Conservation (phyloP, 2,329 filamentous ascomycete species). For the Epichloe baconii region DNA sequence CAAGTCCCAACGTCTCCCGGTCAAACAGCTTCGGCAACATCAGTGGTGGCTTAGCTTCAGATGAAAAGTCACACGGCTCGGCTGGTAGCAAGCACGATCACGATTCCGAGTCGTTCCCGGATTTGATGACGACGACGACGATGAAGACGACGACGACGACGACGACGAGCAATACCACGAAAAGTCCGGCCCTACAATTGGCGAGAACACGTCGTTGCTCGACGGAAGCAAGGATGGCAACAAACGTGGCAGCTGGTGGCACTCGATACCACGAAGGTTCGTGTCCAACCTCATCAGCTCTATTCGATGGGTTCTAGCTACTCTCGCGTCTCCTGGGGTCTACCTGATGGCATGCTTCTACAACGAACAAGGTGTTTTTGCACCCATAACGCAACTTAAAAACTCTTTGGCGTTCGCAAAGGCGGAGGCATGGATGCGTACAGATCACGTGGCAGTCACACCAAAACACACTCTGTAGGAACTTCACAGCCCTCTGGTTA, state of each 20-base stretch:
- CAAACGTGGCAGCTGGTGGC: slow-evolving; percentile 34
- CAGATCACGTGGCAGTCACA: background rate
- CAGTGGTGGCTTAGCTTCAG: slow-evolving; percentile 31
- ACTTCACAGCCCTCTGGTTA: slow-evolving; percentile 14
- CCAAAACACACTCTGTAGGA: background rate
- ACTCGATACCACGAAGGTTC: slow-evolving; percentile 52
- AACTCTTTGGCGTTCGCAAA: slow-evolving; percentile 42
- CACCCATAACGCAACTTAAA: slow-evolving; percentile 62
- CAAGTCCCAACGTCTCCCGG: slow-evolving; percentile 42
- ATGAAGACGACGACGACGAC: slow-evolving; percentile 23
- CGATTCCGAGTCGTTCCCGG: slow-evolving; percentile 23
- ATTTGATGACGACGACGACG: slow-evolving; percentile 23
- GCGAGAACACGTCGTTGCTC: slow-evolving; percentile 56
- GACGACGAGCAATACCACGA: slow-evolving; percentile 26
- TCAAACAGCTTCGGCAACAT: slow-evolving; percentile 47
- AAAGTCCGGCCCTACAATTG: slow-evolving; percentile 15
- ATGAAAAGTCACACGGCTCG: slow-evolving; percentile 23
- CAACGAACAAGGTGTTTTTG: slow-evolving; percentile 66
- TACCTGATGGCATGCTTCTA: slow-evolving; percentile 77
- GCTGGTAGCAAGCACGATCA: slow-evolving; percentile 22
- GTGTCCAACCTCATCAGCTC: slow-evolving; percentile 61
- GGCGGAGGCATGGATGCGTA: slow-evolving; percentile 20
- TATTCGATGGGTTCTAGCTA: slow-evolving; percentile 65
- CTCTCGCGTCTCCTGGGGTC: slow-evolving; percentile 64
- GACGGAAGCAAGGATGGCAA: slow-evolving; percentile 21